These are phyloP conservation scores for Hylodesmum podocarpum DNA, from an alignment of 306 rosid species.

Conservation along the genomic window DNA sequence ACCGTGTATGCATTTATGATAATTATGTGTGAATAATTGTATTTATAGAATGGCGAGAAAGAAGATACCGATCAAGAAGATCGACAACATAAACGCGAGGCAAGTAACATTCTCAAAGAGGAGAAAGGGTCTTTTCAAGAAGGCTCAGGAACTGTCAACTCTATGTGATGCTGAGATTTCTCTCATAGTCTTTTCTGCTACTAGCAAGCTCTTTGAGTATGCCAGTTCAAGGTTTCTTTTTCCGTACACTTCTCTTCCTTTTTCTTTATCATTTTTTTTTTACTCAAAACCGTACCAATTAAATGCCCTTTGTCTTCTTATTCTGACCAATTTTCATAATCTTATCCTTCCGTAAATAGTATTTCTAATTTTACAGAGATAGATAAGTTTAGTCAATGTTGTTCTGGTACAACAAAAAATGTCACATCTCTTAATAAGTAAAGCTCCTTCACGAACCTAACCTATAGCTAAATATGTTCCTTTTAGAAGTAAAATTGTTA, in stretches of 20 bases:
- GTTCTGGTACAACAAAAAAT: too few species aligned
- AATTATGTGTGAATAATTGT: background rate
- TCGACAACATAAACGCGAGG: conserved; percentile 43
- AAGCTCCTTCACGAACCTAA: too few species aligned
- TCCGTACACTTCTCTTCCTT: background rate
- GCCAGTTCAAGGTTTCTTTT: conserved; percentile 38
- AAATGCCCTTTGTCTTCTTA: background rate
- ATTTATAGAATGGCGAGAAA: background rate
- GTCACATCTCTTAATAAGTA: too few species aligned
- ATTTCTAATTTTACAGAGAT: background rate
- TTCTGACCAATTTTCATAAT: background rate
- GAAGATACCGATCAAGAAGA: conserved; percentile 22
- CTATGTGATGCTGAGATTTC: conserved; percentile 41
- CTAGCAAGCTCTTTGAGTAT: conserved; percentile 44
- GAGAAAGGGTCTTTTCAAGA: conserved; percentile 47
- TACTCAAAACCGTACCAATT: background rate
- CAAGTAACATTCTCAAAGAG: conserved; percentile 51
- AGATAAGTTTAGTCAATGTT: background rate
- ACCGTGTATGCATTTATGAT: background rate
- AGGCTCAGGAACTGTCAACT: conserved; percentile 38
- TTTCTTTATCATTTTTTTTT: background rate
- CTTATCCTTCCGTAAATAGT: background rate
- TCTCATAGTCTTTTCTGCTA: conserved; percentile 41
- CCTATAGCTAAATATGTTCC: too few species aligned
- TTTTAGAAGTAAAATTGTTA: too few species aligned